Conservation (phyloP, 768 basidiomycete genomes). For the Leccinum truebloodii region DNA sequence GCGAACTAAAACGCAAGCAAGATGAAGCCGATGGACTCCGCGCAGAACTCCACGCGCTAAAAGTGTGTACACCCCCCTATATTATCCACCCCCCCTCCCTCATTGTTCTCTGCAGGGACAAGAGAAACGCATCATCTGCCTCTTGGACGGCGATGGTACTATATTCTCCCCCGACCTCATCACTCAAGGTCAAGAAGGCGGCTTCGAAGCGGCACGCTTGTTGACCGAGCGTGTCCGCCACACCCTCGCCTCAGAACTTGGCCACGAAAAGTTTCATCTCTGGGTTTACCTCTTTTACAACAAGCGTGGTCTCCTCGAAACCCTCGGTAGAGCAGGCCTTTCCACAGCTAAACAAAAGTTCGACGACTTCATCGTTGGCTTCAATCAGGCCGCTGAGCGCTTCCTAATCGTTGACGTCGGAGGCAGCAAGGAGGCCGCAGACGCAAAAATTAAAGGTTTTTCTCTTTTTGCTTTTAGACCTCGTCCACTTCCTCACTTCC, state of each 20-base stretch:
- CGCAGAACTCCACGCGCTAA: slow-evolving; percentile 30
- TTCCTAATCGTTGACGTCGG: slow-evolving; percentile 75
- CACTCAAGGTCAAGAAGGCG: slow-evolving; percentile 55
- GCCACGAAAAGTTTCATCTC: slow-evolving; percentile 43
- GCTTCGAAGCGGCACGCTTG: slow-evolving; percentile 53
- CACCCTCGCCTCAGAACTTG: slow-evolving; percentile 22
- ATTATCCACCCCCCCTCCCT: background rate
- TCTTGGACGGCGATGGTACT: slow-evolving; percentile 65
- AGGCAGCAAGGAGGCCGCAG: slow-evolving; percentile 69
- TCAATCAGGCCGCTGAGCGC: slow-evolving; percentile 67
- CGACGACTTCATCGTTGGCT: slow-evolving; percentile 67
- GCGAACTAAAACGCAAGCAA: slow-evolving; percentile 18
- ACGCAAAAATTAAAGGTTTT: slow-evolving; percentile 73
- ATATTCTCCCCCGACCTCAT: slow-evolving; percentile 61
- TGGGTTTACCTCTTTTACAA: slow-evolving; percentile 67
- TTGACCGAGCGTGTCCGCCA: slow-evolving; percentile 38
- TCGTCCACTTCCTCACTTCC: slow-evolving; percentile 10
- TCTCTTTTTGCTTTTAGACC: background rate
- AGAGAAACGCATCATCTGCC: slow-evolving; percentile 41
- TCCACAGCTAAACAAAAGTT: slow-evolving; percentile 43
- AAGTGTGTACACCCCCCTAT: slow-evolving; percentile 16
- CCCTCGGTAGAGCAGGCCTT: slow-evolving; percentile 40
- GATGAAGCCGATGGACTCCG: slow-evolving; percentile 15
- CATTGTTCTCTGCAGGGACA: slow-evolving; percentile 15
- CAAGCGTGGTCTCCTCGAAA: slow-evolving; percentile 57